Percentiles rank a stretch among this genome's conserved stretches.
phyloP scores from a whole-genome alignment of 768 basidiomycete genomes.

The Kwoniella europaea region DNA sequence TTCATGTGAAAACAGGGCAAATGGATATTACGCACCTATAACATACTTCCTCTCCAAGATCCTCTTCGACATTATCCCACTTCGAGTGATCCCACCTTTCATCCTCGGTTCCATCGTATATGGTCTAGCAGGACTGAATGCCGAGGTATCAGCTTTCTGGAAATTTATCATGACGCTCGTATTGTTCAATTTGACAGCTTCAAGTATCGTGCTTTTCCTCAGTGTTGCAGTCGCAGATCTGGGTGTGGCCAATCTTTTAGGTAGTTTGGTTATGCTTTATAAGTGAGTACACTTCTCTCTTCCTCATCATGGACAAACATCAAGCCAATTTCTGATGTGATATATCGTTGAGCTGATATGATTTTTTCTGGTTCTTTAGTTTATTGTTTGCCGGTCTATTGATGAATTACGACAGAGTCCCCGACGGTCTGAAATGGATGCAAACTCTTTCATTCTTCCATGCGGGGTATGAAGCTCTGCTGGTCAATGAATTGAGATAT shows the following conservation, averaged over 20 bases:
- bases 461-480: slow-evolving; percentile 93
- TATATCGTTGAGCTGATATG: too few species aligned
- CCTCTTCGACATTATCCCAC: slow-evolving; percentile 92
- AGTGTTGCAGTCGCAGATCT: slow-evolving; percentile 86
- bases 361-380: slow-evolving; percentile 62
- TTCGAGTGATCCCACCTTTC: slow-evolving; percentile 91
- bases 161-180: slow-evolving; percentile 96
- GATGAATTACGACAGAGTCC: slow-evolving; percentile 88
- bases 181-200: slow-evolving; percentile 94
- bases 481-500: slow-evolving; percentile 97
- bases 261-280: slow-evolving; percentile 95
- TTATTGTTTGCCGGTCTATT: slow-evolving; percentile 92
- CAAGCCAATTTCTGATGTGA: too few species aligned
- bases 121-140: slow-evolving; percentile 90
- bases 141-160: slow-evolving; percentile 89
- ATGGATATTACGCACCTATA: slow-evolving; percentile 96
- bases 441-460: slow-evolving; percentile 97
- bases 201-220: slow-evolving; percentile 85
- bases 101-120: slow-evolving; percentile 96
- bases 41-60: slow-evolving; percentile 95
- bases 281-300: slow-evolving; percentile 67
- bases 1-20: slow-evolving; percentile 66
- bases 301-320: too few species aligned
- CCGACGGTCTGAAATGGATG: slow-evolving; percentile 75
- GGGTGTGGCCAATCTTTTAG: slow-evolving; percentile 89